phyloP scores from a whole-genome alignment of 2,329 filamentous ascomycete genomes.

The Ophidiomyces ophidiicola region DNA sequence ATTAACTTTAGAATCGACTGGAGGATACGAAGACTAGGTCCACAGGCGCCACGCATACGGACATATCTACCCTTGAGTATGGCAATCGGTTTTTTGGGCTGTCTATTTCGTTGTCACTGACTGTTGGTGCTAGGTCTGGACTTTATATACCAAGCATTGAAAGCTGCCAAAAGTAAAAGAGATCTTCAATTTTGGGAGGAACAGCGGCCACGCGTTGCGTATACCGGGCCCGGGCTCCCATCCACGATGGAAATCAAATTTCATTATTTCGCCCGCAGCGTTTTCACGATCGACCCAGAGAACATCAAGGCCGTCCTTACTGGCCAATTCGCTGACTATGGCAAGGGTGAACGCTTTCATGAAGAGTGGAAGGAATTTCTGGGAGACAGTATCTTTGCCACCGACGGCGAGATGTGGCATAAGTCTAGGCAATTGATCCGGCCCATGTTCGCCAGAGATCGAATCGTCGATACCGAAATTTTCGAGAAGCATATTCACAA shows the following conservation, averaged over 20 bases:
- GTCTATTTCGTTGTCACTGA: conserved; percentile 9
- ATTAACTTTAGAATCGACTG: conserved; percentile 5
- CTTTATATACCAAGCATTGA: conserved; percentile 47
- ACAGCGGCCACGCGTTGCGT: conserved; percentile 35
- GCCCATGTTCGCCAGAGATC: conserved; percentile 77
- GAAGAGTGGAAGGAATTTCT: conserved; percentile 64
- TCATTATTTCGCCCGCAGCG: conserved; percentile 36
- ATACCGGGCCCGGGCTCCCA: conserved; percentile 39
- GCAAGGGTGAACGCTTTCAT: conserved; percentile 65
- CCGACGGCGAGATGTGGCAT: conserved; percentile 70
- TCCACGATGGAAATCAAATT: conserved; percentile 50
- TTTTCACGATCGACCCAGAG: conserved; percentile 72
- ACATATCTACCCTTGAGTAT: conserved; percentile 29
- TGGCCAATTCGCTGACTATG: conserved; percentile 72
- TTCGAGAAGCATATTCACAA: conserved; percentile 70
- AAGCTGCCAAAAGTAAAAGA: conserved; percentile 40
- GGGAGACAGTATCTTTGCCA: conserved; percentile 74
- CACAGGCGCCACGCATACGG: conserved; percentile 24
- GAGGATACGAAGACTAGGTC: conserved; percentile 25
- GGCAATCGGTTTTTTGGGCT: conserved; percentile 9
- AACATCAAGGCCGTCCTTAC: conserved; percentile 89
- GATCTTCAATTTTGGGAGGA: conserved; percentile 52
- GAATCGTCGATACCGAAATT: conserved; percentile 67
- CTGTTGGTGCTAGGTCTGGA: conserved; percentile 47
- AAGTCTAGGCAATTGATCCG: conserved; percentile 69